Conservation (phyloP, 371 early-diverging fungal species). For the Funneliformis caledonium region DNA sequence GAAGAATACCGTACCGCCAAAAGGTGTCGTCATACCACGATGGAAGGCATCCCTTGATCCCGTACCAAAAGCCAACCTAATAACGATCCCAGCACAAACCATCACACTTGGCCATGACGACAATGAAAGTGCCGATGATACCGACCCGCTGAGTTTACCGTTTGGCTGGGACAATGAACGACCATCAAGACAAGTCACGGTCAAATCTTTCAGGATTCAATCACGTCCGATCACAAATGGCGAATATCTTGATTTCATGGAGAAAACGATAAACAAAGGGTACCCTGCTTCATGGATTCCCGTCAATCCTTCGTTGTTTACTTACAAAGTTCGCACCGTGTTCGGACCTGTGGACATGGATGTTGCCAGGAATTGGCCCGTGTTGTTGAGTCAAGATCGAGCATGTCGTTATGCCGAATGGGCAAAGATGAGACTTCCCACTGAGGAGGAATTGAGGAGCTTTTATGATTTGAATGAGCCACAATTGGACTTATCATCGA, state of each 20-base stretch:
- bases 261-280: conserved; percentile 40
- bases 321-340: conserved; percentile 61
- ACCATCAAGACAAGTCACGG: conserved; percentile 54
- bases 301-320: conserved; percentile 17
- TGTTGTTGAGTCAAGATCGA: conserved; percentile 69
- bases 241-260: conserved; percentile 72
- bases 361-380: conserved; percentile 74
- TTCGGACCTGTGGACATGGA: conserved; percentile 64
- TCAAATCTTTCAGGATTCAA: conserved; percentile 66
- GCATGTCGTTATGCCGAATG: conserved; percentile 69
- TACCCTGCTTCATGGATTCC: conserved; percentile 60
- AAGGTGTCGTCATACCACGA: conserved; percentile 31
- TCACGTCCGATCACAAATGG: conserved; percentile 80
- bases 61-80: conserved; percentile 13
- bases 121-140: conserved; percentile 52
- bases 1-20: conserved; percentile 42
- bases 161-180: conserved; percentile 94
- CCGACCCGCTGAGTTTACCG: conserved; percentile 40
- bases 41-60: neutral
- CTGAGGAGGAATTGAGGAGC: conserved; percentile 64
- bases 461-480: conserved; percentile 43
- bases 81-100: conserved; percentile 28
- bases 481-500: neutral
- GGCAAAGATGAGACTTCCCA: conserved; percentile 63
- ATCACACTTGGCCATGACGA: conserved; percentile 67